Conservation (phyloP, 495 filamentous ascomycete species). For the Neurospora sp. region DNA sequence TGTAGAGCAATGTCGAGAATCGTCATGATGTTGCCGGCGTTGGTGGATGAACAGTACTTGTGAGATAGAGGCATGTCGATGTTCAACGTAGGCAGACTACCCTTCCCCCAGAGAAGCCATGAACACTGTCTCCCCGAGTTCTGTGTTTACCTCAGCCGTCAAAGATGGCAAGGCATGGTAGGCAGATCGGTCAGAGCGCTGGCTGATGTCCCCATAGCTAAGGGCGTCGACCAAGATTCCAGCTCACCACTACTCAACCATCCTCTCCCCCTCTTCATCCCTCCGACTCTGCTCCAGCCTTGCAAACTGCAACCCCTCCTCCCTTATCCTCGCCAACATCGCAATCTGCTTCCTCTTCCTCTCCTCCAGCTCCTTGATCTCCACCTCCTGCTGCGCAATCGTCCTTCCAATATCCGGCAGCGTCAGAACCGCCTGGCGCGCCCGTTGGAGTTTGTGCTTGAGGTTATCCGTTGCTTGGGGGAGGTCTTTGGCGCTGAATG, state of each 20-base stretch:
- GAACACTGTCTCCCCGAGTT: background rate
- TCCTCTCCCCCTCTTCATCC: constrained; percentile 9
- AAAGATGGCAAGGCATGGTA: background rate
- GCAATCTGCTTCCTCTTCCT: constrained; percentile 48
- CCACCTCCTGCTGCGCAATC: constrained; percentile 68
- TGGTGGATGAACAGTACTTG: background rate
- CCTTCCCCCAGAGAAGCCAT: background rate
- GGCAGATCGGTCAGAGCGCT: too few species aligned
- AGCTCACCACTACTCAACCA: constrained; percentile 10
- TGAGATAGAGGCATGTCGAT: background rate
- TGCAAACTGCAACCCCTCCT: constrained; percentile 30
- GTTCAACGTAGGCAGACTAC: background rate
- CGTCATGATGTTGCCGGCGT: background rate
- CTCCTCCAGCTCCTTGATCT: constrained; percentile 68
- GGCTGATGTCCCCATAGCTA: too few species aligned
- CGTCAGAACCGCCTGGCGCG: constrained; percentile 52
- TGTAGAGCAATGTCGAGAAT: background rate
- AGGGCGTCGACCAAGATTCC: background rate
- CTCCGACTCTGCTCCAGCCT: constrained; percentile 6
- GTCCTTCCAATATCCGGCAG: constrained; percentile 66
- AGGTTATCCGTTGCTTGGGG: constrained; percentile 61
- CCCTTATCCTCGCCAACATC: constrained; percentile 35
- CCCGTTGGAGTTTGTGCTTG: constrained; percentile 71
- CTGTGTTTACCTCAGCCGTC: background rate
- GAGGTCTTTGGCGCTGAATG: constrained; percentile 67